These are phyloP conservation scores for Microbotryum saponariae DNA, from an alignment of 1,284 basidiomycete species.

Conservation along the genomic window DNA sequence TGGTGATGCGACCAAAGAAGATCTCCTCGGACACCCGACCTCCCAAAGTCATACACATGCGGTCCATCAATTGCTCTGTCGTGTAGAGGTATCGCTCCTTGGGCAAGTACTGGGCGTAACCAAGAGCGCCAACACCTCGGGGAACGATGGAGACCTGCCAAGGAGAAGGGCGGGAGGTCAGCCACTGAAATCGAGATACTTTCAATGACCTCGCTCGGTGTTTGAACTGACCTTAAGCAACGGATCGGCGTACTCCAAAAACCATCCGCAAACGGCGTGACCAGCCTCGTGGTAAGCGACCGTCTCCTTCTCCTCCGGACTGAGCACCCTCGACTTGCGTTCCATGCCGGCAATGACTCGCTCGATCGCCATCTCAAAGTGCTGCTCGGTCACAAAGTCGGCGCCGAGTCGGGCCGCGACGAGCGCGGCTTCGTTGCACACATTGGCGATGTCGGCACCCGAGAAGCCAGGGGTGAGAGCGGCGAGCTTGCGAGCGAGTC, in stretches of 20 bases:
- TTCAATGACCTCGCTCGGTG: neutral
- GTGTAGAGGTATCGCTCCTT: constrained; percentile 93
- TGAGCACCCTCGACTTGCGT: constrained; percentile 87
- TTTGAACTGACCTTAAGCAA: constrained; percentile 59
- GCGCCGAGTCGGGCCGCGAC: constrained; percentile 82
- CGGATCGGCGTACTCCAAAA: constrained; percentile 92
- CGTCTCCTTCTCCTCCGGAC: constrained; percentile 94
- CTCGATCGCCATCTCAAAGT: constrained; percentile 97
- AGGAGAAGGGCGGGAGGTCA: neutral
- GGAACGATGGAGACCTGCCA: constrained; percentile 85
- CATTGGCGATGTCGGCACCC: constrained; percentile 97
- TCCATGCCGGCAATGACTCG: constrained; percentile 95
- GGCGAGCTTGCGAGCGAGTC: constrained; percentile 67
- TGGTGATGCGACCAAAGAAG: constrained; percentile 94
- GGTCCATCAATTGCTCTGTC: constrained; percentile 86
- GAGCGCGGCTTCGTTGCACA: constrained; percentile 95
- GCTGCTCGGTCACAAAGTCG: constrained; percentile 68
- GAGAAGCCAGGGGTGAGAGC: constrained; percentile 97
- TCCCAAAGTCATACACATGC: constrained; percentile 99
- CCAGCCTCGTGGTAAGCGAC: constrained; percentile 99
- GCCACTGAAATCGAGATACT: neutral
- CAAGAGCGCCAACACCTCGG: constrained; percentile 87
- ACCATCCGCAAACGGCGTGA: constrained; percentile 97
- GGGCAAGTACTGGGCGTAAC: constrained; percentile 93
- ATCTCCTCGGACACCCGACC: constrained; percentile 97